These are phyloP conservation scores for Cnidoscolus chayamansa DNA, from an alignment of 441 rosid genomes.

Conservation along the genomic window DNA sequence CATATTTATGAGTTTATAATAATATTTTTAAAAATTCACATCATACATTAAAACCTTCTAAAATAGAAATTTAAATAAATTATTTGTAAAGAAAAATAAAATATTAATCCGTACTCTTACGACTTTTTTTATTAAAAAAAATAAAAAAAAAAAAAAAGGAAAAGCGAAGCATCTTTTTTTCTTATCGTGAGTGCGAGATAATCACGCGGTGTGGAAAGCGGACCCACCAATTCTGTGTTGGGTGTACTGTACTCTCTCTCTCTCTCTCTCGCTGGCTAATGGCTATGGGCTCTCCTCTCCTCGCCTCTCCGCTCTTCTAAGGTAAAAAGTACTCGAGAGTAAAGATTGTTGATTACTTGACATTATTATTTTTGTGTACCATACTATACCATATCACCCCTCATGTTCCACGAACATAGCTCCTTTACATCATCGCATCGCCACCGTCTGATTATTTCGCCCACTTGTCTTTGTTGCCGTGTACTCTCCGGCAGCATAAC, in stretches of 20 bases:
- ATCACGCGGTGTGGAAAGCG: slow-evolving; percentile 34
- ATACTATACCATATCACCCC: slow-evolving; percentile 22
- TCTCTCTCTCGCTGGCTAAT: slow-evolving; percentile 9
- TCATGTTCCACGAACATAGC: not conserved
- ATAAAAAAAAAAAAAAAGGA: not conserved
- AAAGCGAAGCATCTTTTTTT: slow-evolving; percentile 25
- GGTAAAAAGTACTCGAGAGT: not conserved
- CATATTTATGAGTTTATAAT: no score
- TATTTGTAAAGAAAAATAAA: no score
- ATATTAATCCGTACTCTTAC: no score
- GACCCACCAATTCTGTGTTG: slow-evolving; percentile 39
- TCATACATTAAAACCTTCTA: no score
- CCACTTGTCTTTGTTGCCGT: slow-evolving; percentile 18
- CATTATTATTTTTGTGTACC: slow-evolving; percentile 19
- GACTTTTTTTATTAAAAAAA: not conserved
- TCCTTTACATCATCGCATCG: slow-evolving; percentile 35
- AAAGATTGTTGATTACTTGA: slow-evolving; percentile 11
- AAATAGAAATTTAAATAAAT: no score
- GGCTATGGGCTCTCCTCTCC: not conserved
- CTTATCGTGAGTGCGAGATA: slow-evolving; percentile 25
- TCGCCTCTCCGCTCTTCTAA: not conserved
- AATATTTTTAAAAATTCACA: no score
- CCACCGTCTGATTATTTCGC: slow-evolving; percentile 25
- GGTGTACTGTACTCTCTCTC: slow-evolving; percentile 16
- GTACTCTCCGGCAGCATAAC: slow-evolving; percentile 28